Percentiles rank a stretch among this genome's conserved stretches.
These are phyloP conservation scores for Fusarium domesticum DNA, from an alignment of 2,329 filamentous ascomycete genomes.

Conservation along the genomic window DNA sequence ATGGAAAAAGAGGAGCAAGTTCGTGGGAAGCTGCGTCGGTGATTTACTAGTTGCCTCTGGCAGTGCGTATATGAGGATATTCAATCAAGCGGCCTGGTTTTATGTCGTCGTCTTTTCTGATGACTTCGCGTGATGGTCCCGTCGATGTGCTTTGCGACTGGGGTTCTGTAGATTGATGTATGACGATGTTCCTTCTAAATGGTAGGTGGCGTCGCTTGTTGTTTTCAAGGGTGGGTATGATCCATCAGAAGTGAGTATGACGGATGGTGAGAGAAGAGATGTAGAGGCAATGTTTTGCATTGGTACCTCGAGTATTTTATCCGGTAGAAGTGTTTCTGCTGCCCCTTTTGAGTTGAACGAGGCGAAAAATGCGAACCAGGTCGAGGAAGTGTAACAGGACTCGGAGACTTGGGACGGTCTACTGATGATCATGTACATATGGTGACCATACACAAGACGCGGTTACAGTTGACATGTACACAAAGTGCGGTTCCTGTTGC, in stretches of 20 bases:
- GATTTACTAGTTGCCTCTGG: conserved; percentile 15
- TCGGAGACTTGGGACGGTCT: too few species aligned
- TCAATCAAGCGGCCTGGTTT: conserved; percentile 17
- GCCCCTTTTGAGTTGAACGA: too few species aligned
- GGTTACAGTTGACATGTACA: background rate
- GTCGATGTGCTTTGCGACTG: too few species aligned
- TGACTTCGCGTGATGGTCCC: too few species aligned
- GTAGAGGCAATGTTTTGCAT: too few species aligned
- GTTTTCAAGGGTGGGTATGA: background rate
- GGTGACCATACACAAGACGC: background rate
- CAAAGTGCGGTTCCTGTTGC: background rate
- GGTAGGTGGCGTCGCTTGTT: background rate
- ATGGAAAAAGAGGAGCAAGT: conserved; percentile 11
- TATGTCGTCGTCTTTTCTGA: conserved; percentile 7
- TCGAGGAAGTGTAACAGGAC: too few species aligned
- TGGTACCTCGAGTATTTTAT: too few species aligned
- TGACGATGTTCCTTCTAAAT: background rate
- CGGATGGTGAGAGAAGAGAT: background rate
- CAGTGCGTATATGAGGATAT: conserved; percentile 13
- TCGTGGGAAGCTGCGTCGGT: conserved; percentile 17
- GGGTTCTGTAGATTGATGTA: background rate
- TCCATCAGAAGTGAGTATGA: background rate
- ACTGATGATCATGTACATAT: background rate
- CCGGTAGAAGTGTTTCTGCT: too few species aligned
- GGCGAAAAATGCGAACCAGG: too few species aligned